Conservation (phyloP, 1,284 basidiomycete genomes). For the Ustanciosporium gigantosporum region DNA sequence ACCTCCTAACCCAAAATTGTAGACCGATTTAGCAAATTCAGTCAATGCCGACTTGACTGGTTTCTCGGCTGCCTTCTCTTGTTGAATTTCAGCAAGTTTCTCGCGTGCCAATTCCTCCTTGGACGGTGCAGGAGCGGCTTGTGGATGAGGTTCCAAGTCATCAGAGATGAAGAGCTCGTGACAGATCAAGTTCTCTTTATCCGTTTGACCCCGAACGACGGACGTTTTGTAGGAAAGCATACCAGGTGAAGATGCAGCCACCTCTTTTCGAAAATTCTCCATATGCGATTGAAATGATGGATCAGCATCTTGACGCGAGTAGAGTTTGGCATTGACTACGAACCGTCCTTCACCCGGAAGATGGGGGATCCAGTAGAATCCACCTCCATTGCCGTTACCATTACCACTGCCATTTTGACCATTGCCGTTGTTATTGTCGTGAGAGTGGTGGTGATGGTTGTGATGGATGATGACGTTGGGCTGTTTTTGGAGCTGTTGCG, state of each 20-base stretch:
- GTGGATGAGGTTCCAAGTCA: constrained; percentile 52
- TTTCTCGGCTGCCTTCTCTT: constrained; percentile 22
- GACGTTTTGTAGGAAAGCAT: constrained; percentile 55
- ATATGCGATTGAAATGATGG: constrained; percentile 49
- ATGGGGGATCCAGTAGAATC: constrained; percentile 47
- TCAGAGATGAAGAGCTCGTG: constrained; percentile 53
- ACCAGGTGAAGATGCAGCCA: constrained; percentile 48
- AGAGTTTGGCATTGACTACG: constrained; percentile 52
- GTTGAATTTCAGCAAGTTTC: constrained; percentile 24
- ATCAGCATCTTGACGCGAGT: constrained; percentile 46
- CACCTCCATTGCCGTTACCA: constrained; percentile 15
- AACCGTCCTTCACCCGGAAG: constrained; percentile 54
- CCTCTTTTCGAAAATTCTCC: constrained; percentile 48
- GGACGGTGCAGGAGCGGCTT: constrained; percentile 3
- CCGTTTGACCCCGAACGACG: constrained; percentile 39
- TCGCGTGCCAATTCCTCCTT: constrained; percentile 7
- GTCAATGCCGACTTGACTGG: constrained; percentile 29
- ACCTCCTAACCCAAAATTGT: constrained; percentile 88
- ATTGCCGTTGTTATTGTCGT: neutral
- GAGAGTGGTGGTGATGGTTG: constrained; percentile 1
- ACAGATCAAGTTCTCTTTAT: constrained; percentile 51
- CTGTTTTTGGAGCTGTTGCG: neutral
- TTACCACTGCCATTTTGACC: constrained; percentile 8
- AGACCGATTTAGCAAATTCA: constrained; percentile 63
- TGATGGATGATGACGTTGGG: neutral